Evolutionary conservation across 1,284 basidiomycete species (phyloP), one percentile per base, ranked within the genome.

Genomic region (Trichosporon sp.): DNA sequence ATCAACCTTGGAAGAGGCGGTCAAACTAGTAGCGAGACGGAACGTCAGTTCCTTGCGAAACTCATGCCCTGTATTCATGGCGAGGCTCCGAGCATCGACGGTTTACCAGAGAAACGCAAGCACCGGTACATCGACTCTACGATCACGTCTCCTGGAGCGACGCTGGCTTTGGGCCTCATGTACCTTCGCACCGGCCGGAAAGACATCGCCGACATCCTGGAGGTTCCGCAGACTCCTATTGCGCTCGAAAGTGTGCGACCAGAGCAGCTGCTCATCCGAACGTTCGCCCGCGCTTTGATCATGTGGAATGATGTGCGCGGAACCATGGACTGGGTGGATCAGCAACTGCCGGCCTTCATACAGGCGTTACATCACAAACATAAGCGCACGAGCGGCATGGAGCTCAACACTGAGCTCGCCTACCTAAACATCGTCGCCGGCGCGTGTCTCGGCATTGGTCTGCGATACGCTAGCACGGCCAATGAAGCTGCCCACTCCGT

Each of bases 381-480:
- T 76, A 80, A 78, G 70, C 77, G 76, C 54, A 75, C 75, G 2
- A 71, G 73, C 11, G 74, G 69, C 5, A 68, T 70, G 48, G 92
- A 94, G 73, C 91, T 94, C 72, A 87, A 91, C 10, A 88, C 90
- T 70, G 93, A 96, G 78, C 83, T 96, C 70, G 93, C 93, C 0
- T 93, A 94, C 82, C 92, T 92, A 84, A 92, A 94, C 79, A 91
- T 97, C 74, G 84, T 95, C 35, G 90, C 95, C 1, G 96, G 94
- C 1, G 92, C 91, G 54, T 96, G 94, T 83, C 94, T 99, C 74
- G 93, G 90, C 0, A 88, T 99, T 40, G 94, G 91, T 6, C 85
- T 99, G 74, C 98, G 96, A 81, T 97, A 90, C 78, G 96, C 97
- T 0, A 96, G 97, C 7, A 95, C 93, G 0, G 94, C 94, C 0